A percentile compares a stretch with the other conserved stretches of the same genome.
These are phyloP conservation scores for Melastoma malabathricum DNA, from an alignment of 345 rosid species.

Conservation along the genomic window DNA sequence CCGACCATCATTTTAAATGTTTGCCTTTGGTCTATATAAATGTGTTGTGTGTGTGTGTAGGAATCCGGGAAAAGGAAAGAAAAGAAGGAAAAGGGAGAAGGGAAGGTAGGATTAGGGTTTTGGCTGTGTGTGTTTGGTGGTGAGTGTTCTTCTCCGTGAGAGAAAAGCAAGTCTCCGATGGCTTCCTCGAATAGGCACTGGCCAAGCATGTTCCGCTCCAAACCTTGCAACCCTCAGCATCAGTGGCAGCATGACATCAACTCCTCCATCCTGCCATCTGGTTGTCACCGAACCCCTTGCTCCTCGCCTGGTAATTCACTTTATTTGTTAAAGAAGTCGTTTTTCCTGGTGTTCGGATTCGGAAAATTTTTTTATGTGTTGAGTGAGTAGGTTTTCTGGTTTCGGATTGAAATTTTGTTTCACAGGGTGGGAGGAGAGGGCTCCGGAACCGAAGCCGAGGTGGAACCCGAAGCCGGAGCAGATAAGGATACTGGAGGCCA, in stretches of 20 bases:
- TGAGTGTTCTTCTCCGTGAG: neutral
- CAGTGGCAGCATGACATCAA: slow-evolving; percentile 90
- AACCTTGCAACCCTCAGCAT: slow-evolving; percentile 62
- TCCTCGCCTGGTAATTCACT: slow-evolving; percentile 39
- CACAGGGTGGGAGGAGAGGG: slow-evolving; percentile 70
- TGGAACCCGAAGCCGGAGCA: slow-evolving; percentile 99
- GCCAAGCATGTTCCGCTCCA: slow-evolving; percentile 99
- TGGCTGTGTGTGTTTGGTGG: neutral
- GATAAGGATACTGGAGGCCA: slow-evolving; percentile 83
- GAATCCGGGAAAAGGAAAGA: too few species aligned
- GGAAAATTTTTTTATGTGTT: neutral
- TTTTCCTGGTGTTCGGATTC: neutral
- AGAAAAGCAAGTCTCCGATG: slow-evolving; percentile 7
- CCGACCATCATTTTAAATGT: too few species aligned
- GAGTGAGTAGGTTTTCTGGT: neutral
- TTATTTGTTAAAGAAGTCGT: neutral
- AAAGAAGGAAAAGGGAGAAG: too few species aligned
- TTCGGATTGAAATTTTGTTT: neutral
- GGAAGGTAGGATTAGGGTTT: neutral
- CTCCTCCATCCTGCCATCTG: slow-evolving; percentile 40
- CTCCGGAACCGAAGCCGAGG: slow-evolving; percentile 95
- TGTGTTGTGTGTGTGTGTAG: too few species aligned
- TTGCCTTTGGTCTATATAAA: too few species aligned
- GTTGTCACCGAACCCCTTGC: slow-evolving; percentile 41
- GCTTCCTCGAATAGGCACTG: slow-evolving; percentile 99